phyloP scores from a whole-genome alignment of 192 early-diverging fungal genomes.

The Backusella liffmaniae region DNA sequence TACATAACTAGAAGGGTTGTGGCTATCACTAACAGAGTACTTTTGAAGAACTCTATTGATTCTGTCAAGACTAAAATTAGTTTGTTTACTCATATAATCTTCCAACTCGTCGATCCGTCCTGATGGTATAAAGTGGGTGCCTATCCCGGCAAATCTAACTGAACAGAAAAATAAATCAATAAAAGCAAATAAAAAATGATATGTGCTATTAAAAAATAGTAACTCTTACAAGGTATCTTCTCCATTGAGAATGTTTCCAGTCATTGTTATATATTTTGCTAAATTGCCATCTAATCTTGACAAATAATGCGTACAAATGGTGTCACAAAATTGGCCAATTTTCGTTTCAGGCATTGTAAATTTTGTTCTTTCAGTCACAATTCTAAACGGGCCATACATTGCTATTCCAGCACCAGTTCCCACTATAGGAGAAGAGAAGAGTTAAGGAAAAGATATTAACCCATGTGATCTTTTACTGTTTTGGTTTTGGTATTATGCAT shows the following conservation, averaged over 20 bases:
- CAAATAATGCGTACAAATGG: constrained; percentile 91
- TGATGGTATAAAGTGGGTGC: constrained; percentile 92
- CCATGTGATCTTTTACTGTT: too few species aligned
- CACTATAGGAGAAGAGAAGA: too few species aligned
- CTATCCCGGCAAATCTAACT: constrained; percentile 78
- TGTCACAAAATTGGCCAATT: constrained; percentile 96
- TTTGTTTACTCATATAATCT: constrained; percentile 65
- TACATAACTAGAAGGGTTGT: not conserved
- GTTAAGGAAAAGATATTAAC: too few species aligned
- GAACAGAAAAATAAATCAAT: not conserved
- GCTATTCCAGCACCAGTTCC: too few species aligned
- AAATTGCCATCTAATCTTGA: constrained; percentile 92
- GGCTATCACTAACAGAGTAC: constrained; percentile 47
- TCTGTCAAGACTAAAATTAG: constrained; percentile 74
- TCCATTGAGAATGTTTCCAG: constrained; percentile 74
- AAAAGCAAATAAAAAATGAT: not conserved
- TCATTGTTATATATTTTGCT: constrained; percentile 89
- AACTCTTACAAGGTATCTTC: constrained; percentile 74
- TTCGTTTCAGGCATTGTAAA: constrained; percentile 42
- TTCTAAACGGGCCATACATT: too few species aligned
- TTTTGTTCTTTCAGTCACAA: too few species aligned
- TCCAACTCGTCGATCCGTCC: constrained; percentile 77
- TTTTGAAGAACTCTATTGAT: constrained; percentile 88
- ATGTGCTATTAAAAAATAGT: not conserved
- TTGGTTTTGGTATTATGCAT: too few species aligned